Percentiles rank a stretch among this genome's conserved stretches.
Evolutionary conservation across 345 rosid genomes (phyloP).

Genomic region (Hirschfeldia incana): DNA sequence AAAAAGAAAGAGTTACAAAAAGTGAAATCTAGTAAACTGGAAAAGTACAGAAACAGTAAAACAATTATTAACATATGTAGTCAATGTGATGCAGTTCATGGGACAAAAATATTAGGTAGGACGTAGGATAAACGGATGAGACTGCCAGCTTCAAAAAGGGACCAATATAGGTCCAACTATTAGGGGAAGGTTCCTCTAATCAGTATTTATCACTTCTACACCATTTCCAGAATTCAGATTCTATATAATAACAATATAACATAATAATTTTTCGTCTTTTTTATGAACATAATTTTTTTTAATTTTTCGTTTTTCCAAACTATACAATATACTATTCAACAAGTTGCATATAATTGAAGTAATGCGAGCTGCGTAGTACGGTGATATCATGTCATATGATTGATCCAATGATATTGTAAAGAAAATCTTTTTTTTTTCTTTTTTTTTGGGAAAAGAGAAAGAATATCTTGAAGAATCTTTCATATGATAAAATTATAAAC

Average conservation of each 20-base stretch:
- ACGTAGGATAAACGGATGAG: conserved; percentile 38
- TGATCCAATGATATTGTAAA: conserved; percentile 15
- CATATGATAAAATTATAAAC: background rate
- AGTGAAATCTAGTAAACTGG: background rate
- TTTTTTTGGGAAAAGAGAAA: background rate
- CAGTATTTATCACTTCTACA: conserved; percentile 23
- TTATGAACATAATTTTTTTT: too few species aligned
- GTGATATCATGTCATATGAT: conserved; percentile 12
- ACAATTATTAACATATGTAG: background rate
- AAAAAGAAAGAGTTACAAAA: too few species aligned
- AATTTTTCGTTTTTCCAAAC: conserved; percentile 6
- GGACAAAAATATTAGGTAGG: conserved; percentile 36
- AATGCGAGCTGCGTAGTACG: conserved; percentile 29
- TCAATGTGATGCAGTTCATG: conserved; percentile 5
- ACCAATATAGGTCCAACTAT: conserved; percentile 22
- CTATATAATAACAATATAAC: background rate
- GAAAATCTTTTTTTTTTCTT: too few species aligned
- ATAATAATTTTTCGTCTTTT: background rate
- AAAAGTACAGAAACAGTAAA: background rate
- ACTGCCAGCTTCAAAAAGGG: conserved; percentile 36
- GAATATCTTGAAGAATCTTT: background rate
- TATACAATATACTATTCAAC: conserved; percentile 16
- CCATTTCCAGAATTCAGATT: background rate
- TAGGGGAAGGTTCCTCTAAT: conserved; percentile 32
- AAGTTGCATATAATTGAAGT: conserved; percentile 28